Evolutionary conservation across 257 asterid genomes (phyloP).

Genomic region (Thymus mandschuricus): DNA sequence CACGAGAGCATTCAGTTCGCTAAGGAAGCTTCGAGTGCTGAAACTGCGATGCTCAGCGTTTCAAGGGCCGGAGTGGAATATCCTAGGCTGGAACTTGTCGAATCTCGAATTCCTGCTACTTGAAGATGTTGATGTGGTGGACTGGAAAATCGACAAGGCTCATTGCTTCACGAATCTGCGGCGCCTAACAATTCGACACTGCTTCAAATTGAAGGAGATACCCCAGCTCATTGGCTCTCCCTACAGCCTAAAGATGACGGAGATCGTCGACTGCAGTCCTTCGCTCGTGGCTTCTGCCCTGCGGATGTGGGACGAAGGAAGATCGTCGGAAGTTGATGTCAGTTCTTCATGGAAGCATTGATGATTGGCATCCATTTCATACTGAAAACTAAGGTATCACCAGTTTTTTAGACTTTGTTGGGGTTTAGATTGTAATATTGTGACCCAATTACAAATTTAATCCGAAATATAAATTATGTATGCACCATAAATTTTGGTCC

Average conservation of each 20-base stretch:
- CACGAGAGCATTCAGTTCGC: background rate
- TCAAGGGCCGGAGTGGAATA: background rate
- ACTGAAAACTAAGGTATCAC: too few species aligned
- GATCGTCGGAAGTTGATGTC: background rate
- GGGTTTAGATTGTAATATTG: background rate
- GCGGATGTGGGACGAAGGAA: background rate
- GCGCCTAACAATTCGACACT: background rate
- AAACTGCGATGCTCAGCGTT: background rate
- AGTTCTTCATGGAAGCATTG: background rate
- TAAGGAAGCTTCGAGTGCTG: background rate
- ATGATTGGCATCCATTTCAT: background rate
- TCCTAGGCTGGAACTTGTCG: background rate
- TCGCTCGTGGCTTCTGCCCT: background rate
- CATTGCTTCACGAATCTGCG: background rate
- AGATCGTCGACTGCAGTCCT: background rate
- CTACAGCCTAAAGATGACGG: background rate
- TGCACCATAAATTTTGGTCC: conserved; percentile 49
- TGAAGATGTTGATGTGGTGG: conserved; percentile 3
- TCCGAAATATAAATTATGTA: too few species aligned
- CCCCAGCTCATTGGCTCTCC: too few species aligned
- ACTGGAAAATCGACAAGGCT: background rate
- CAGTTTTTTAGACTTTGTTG: background rate
- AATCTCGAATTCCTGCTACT: background rate
- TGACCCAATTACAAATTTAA: background rate
- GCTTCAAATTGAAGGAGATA: background rate